phyloP scores from a whole-genome alignment of 2,329 filamentous ascomycete genomes.

The Pseudocercospora macadamiae region DNA sequence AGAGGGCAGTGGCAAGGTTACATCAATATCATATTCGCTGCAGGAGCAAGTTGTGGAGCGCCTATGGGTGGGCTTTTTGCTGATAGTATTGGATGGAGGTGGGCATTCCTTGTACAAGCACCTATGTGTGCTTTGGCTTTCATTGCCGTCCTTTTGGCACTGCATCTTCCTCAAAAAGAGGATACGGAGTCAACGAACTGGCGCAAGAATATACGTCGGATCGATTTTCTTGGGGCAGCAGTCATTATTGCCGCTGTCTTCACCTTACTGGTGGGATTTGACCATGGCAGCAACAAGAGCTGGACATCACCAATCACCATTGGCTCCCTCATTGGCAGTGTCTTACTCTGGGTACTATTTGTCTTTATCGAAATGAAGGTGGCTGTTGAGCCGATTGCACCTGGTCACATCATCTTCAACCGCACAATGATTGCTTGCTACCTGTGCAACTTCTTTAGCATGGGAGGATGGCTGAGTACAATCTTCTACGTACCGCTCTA shows the following conservation, averaged over 20 bases:
- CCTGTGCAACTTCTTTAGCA: constrained; percentile 71
- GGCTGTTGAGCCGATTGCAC: constrained; percentile 73
- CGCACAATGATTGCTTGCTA: constrained; percentile 68
- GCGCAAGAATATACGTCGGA: constrained; percentile 65
- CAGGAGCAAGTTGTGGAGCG: constrained; percentile 69
- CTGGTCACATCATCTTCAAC: constrained; percentile 72
- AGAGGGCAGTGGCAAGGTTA: constrained; percentile 75
- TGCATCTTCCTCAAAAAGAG: constrained; percentile 59
- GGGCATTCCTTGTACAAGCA: constrained; percentile 72
- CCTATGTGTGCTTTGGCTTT: constrained; percentile 70
- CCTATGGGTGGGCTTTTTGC: constrained; percentile 72
- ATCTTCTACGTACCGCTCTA: constrained; percentile 78
- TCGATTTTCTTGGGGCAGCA: constrained; percentile 74
- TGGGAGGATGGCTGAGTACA: constrained; percentile 61
- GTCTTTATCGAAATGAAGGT: constrained; percentile 68
- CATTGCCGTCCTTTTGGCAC: constrained; percentile 62
- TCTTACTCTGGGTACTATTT: constrained; percentile 67
- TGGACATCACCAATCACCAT: constrained; percentile 66
- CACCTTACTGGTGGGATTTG: constrained; percentile 68
- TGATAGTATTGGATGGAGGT: constrained; percentile 75
- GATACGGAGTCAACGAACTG: constrained; percentile 61
- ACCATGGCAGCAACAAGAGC: constrained; percentile 71
- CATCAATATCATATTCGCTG: constrained; percentile 72
- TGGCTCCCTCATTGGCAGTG: constrained; percentile 58
- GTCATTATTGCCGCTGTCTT: constrained; percentile 68